Percentiles rank a stretch among this genome's conserved stretches.
Conservation (phyloP, 2,329 filamentous ascomycete genomes). For the Ceratocystis cacaofunesta region DNA sequence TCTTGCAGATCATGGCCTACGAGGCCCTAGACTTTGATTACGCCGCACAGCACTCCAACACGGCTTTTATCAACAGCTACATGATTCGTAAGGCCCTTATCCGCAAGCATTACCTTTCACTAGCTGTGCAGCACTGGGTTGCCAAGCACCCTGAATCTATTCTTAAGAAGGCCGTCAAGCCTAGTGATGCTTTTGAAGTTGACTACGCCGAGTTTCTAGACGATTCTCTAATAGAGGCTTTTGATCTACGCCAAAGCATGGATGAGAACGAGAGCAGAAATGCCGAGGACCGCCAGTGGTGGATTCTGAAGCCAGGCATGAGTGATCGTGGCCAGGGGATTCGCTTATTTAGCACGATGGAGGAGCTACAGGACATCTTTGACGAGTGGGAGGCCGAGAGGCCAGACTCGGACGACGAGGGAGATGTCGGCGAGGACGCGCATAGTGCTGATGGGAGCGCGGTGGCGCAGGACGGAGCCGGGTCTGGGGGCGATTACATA, state of each 20-base stretch:
- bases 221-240: constrained; percentile 79
- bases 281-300: constrained; percentile 55
- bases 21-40: constrained; percentile 77
- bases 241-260: constrained; percentile 68
- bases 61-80: constrained; percentile 70
- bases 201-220: constrained; percentile 96
- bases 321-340: constrained; percentile 93
- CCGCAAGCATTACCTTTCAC: constrained; percentile 82
- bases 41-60: constrained; percentile 44
- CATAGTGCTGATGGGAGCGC: not conserved
- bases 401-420: constrained; percentile 51
- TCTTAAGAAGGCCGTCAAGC: constrained; percentile 56
- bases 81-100: constrained; percentile 93
- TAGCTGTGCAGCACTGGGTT: constrained; percentile 71
- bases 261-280: constrained; percentile 40
- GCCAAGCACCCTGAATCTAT: constrained; percentile 64
- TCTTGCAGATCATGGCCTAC: constrained; percentile 75
- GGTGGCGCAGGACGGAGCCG: constrained; percentile 22
- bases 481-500: constrained; percentile 39
- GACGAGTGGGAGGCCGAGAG: constrained; percentile 70
- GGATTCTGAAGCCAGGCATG: constrained; percentile 97
- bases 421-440: constrained; percentile 25
- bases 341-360: constrained; percentile 69
- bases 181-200: constrained; percentile 75
- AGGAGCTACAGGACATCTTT: constrained; percentile 73